phyloP scores from a whole-genome alignment of 352 stramenopile genomes.

The Phytopythium boreale region DNA sequence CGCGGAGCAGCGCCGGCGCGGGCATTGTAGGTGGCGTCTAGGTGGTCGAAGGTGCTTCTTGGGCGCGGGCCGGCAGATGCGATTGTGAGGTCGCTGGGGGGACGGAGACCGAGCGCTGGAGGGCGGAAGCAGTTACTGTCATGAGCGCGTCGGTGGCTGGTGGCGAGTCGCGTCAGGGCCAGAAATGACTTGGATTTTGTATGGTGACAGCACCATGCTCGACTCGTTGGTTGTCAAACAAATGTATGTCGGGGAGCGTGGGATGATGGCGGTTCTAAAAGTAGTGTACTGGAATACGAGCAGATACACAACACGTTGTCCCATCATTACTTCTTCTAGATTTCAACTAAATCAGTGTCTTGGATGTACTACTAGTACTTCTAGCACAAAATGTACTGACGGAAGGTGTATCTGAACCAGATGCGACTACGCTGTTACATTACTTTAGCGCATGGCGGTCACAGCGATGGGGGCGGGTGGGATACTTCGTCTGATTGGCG shows the following conservation, averaged over 20 bases:
- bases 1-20: conserved; percentile 13
- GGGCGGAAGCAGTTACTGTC: too few relatives aligned
- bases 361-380: too few relatives aligned
- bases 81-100: not conserved
- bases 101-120: not conserved
- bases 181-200: not conserved
- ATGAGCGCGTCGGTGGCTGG: not conserved
- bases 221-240: not conserved
- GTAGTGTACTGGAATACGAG: not conserved
- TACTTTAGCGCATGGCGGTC: not conserved
- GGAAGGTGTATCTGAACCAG: not conserved
- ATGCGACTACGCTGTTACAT: not conserved
- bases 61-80: not conserved
- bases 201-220: not conserved
- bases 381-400: not conserved
- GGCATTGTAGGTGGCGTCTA: not conserved
- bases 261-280: not conserved
- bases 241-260: not conserved
- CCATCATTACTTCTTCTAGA: not conserved
- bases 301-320: not conserved
- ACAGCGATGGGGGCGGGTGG: not conserved
- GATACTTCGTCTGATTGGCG: not conserved
- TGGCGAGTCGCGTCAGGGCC: too few relatives aligned
- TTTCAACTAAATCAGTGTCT: too few relatives aligned
- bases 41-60: not conserved